Base-by-base conservation (phyloP, 2,329 filamentous ascomycete genomes). In the Colletotrichum orchidophilum region DNA sequence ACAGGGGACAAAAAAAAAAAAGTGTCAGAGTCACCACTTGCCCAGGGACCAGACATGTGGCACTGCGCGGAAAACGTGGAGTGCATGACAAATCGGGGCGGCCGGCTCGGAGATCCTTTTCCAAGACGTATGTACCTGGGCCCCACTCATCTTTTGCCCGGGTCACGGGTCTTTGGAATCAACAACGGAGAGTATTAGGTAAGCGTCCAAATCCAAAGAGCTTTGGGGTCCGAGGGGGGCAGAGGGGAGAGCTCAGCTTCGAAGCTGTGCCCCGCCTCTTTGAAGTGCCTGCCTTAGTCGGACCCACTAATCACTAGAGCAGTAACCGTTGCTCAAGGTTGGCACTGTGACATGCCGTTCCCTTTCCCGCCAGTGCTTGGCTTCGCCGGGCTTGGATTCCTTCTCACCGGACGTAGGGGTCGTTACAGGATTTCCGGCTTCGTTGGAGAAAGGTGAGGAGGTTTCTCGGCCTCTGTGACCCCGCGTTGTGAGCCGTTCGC, bases 31-130 rank as follows among this genome's bases (percentile, higher is more conserved):
- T 70, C 67, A 70, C 55, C 67, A 70, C 55, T 54, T 54, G 27
- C 31, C 33, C 35, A 42, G 57, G 57, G 57, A 27, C 39, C 39
- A n/a, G 39, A 46, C 7, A 3, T 18, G 39, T 46, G 39, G 39
- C 39, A n/a, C 39, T 15, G 39, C 18, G 39, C 39, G 39, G 21
- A 26, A 53, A 53, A 66, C 62, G n/a, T 70, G 55, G 66, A 66
- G 63, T 70, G 49, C 66, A 70, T 70, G 67, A 70, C 67, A 66
- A 66, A 70, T 70, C 63, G 63, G 67, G 27, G 33, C 33, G 42
- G 54, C 42, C 53, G 54, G 39, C 53, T 70, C 66, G 67, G 63
- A 70, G 55, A 61, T 59, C 53, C 11, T 59, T 50, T 42, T 66
- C 42, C 63, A n/a, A 39, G 58, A 13, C 6, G 7, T 27, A n/a